Evolutionary conservation across 495 filamentous ascomycete genomes (phyloP).

Genomic region (Tuber borchii): DNA sequence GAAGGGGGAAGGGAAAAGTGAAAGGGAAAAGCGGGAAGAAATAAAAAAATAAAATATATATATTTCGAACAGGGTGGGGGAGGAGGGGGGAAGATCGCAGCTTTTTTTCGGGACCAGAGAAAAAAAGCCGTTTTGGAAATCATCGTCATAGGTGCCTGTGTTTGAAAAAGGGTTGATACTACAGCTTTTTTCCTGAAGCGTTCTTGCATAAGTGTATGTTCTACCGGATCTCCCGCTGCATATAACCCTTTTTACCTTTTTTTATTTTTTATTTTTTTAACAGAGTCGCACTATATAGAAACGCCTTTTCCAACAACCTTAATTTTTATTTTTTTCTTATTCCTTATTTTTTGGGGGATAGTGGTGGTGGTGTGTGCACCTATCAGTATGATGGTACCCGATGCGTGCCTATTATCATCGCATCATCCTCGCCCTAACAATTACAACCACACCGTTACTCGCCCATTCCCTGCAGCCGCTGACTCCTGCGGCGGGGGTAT

Average conservation of each 20-base stretch:
- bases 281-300: background rate
- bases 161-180: background rate
- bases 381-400: background rate
- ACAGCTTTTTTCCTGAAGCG: background rate
- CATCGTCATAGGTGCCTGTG: background rate
- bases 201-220: background rate
- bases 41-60: background rate
- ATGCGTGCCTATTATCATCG: background rate
- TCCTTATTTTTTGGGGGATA: background rate
- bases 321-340: background rate
- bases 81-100: background rate
- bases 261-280: background rate
- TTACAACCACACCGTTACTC: background rate
- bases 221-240: background rate
- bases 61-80: background rate
- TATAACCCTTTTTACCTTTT: background rate
- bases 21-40: no score
- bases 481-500: background rate
- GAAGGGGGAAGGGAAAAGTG: background rate
- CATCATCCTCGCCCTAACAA: background rate
- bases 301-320: background rate
- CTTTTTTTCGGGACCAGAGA: background rate
- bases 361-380: background rate
- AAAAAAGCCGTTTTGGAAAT: background rate
- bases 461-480: background rate